Conservation (phyloP, 2,329 filamentous ascomycete genomes). For the Pleomassaria siparia region DNA sequence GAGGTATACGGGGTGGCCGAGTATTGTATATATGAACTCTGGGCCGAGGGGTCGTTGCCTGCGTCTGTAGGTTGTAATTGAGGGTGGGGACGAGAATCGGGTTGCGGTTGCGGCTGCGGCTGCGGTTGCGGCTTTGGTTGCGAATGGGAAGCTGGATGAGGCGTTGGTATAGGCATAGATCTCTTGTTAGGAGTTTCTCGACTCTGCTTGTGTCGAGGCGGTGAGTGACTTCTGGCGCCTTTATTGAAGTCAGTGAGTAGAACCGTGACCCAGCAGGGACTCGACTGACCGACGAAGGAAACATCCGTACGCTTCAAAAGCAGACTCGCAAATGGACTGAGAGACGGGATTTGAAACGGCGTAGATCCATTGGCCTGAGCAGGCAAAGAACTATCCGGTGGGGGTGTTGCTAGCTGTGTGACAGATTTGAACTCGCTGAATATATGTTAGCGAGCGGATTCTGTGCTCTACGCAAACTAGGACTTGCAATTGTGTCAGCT, state of each 20-base stretch:
- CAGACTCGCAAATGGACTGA: conserved; percentile 59
- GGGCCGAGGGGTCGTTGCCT: conserved; percentile 13
- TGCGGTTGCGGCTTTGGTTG: neutral
- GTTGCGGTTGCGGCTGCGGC: neutral
- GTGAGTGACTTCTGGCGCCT: neutral
- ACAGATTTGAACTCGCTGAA: conserved; percentile 36
- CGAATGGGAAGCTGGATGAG: neutral
- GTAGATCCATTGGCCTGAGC: conserved; percentile 20
- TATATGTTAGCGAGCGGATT: conserved; percentile 13
- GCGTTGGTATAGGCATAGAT: neutral
- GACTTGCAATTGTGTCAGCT: conserved; percentile 67
- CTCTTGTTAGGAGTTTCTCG: neutral
- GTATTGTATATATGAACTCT: conserved; percentile 18
- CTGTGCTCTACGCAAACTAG: neutral
- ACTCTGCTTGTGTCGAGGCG: neutral
- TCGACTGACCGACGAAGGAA: conserved; percentile 34
- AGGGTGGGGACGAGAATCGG: neutral
- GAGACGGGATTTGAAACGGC: conserved; percentile 21
- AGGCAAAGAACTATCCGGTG: conserved; percentile 28
- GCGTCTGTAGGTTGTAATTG: neutral
- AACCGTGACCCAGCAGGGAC: neutral
- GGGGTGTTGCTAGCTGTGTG: conserved; percentile 32
- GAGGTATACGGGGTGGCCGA: conserved; percentile 17
- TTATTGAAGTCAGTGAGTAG: neutral
- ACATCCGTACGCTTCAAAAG: conserved; percentile 49